A percentile compares a stretch with the other conserved stretches of the same genome.
Evolutionary conservation across 2,329 filamentous ascomycete species (phyloP).

Genomic region (Paradendryphiella salina): DNA sequence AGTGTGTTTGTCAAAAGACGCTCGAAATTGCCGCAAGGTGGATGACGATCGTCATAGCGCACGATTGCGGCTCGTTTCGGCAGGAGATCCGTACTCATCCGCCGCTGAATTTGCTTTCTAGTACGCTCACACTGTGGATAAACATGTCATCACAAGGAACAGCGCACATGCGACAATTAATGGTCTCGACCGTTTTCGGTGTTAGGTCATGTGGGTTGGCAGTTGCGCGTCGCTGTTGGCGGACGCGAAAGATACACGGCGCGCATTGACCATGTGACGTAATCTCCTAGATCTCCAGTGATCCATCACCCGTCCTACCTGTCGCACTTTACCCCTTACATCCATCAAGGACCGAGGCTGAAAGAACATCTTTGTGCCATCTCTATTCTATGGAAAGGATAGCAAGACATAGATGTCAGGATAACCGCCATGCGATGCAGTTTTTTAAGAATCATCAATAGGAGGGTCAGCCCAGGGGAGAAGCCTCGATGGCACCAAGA

Average conservation of each 20-base stretch:
- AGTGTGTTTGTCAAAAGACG: slow-evolving; percentile 3
- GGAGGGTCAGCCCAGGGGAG: too few relatives aligned
- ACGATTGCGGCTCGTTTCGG: slow-evolving; percentile 17
- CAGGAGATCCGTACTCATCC: slow-evolving; percentile 19
- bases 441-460: too few relatives aligned
- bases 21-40: slow-evolving; percentile 10
- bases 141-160: slow-evolving; percentile 13
- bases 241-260: slow-evolving; percentile 11
- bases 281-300: neutral
- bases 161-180: neutral
- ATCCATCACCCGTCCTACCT: too few relatives aligned
- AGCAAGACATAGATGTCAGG: too few relatives aligned
- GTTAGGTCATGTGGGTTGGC: neutral
- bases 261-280: slow-evolving; percentile 12
- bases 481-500: too few relatives aligned
- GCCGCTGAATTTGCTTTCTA: neutral
- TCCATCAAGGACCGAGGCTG: too few relatives aligned
- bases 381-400: too few relatives aligned
- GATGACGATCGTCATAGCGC: slow-evolving; percentile 21
- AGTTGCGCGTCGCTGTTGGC: neutral
- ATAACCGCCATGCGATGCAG: too few relatives aligned
- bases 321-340: too few relatives aligned
- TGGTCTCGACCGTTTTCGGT: neutral
- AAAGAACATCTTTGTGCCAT: too few relatives aligned
- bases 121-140: slow-evolving; percentile 1